Evolutionary conservation across 768 basidiomycete genomes (phyloP).

Genomic region (Galerina sulciceps): DNA sequence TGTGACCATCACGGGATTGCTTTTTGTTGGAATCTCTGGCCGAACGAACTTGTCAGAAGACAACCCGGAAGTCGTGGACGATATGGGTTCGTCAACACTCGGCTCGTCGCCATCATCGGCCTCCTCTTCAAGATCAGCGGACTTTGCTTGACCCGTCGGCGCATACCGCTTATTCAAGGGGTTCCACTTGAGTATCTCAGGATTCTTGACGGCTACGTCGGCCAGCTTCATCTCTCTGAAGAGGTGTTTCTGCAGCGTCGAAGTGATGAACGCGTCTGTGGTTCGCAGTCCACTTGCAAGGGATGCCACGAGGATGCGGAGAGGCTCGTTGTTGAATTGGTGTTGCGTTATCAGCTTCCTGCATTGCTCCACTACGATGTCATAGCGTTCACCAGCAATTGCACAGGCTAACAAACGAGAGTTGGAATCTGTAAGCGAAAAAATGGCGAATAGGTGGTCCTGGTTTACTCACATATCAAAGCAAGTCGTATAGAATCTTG

Average conservation of each 20-base stretch:
- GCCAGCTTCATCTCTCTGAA: constrained; percentile 77
- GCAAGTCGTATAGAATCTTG: constrained; percentile 79
- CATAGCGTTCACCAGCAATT: constrained; percentile 56
- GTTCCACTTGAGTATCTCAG: constrained; percentile 68
- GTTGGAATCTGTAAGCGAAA: not conserved
- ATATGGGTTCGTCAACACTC: constrained; percentile 25
- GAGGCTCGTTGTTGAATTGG: constrained; percentile 88
- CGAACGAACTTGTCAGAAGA: constrained; percentile 11
- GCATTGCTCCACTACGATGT: constrained; percentile 70
- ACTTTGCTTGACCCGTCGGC: constrained; percentile 39
- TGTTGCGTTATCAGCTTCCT: constrained; percentile 75
- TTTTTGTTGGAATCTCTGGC: constrained; percentile 62
- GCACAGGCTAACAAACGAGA: constrained; percentile 64
- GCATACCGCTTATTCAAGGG: constrained; percentile 60
- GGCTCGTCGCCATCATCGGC: constrained; percentile 42
- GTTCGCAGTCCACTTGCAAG: constrained; percentile 73
- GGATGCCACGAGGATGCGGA: constrained; percentile 75
- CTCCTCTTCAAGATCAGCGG: constrained; percentile 32
- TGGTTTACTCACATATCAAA: constrained; percentile 63
- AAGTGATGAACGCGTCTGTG: constrained; percentile 77
- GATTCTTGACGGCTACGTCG: constrained; percentile 67
- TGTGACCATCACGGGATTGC: constrained; percentile 71
- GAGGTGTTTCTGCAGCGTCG: constrained; percentile 82
- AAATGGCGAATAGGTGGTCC: not conserved
- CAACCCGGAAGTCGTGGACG: constrained; percentile 6